A percentile compares a stretch with the other conserved stretches of the same genome.
phyloP scores from a whole-genome alignment of 2,329 filamentous ascomycete genomes.

The Colletotrichum caudatum region DNA sequence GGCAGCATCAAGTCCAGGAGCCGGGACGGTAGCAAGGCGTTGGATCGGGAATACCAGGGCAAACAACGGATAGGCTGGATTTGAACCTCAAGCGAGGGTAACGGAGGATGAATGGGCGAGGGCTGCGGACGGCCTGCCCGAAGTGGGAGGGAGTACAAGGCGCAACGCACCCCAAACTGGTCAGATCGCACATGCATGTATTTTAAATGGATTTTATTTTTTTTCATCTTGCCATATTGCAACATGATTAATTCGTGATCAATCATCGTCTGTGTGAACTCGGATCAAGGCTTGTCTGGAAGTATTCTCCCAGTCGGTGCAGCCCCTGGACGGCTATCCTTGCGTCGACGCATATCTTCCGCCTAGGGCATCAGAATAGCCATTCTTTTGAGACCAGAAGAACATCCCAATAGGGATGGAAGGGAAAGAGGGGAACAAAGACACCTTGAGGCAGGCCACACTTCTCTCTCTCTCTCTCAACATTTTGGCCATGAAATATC shows the following conservation, averaged over 20 bases:
- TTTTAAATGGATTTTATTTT: too few relatives aligned
- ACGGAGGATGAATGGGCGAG: background rate
- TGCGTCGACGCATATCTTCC: background rate
- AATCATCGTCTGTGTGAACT: background rate
- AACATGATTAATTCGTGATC: background rate
- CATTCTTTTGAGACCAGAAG: background rate
- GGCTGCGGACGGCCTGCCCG: background rate
- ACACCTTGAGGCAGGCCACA: background rate
- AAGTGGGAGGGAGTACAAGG: background rate
- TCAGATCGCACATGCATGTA: too few relatives aligned
- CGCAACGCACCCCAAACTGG: background rate
- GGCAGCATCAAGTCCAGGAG: background rate
- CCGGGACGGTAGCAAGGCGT: conserved; percentile 10
- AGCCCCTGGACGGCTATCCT: background rate
- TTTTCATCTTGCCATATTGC: background rate
- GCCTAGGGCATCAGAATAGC: background rate
- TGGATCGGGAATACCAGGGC: conserved; percentile 13
- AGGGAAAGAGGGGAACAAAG: background rate
- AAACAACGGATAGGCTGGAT: background rate
- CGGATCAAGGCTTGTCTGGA: background rate
- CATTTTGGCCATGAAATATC: background rate
- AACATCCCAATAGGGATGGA: too few relatives aligned
- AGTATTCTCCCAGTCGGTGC: background rate
- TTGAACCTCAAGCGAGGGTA: background rate
- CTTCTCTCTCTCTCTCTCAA: background rate